These are phyloP conservation scores for Ogataea chonburiensis DNA, from an alignment of 805 yeast species.

Conservation along the genomic window DNA sequence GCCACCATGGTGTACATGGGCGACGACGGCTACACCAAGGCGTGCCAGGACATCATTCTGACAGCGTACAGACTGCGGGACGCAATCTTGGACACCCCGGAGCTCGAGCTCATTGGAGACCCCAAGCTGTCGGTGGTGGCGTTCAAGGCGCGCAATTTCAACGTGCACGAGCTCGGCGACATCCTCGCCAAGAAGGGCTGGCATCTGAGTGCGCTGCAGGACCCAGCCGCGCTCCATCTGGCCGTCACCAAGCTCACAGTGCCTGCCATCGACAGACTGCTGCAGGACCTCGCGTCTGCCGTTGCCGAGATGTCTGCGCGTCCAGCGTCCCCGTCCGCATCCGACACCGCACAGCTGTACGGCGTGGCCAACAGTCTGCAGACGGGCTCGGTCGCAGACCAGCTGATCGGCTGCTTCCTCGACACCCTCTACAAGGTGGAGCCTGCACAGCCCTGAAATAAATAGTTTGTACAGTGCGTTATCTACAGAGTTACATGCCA, in stretches of 20 bases:
- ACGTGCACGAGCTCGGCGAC: conserved; percentile 81
- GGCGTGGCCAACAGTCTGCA: conserved; percentile 93
- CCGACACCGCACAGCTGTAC: conserved; percentile 84
- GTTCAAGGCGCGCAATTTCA: conserved; percentile 60
- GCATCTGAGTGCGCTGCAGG: conserved; percentile 86
- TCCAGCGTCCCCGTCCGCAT: conserved; percentile 21
- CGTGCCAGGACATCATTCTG: conserved; percentile 63
- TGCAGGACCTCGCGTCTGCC: conserved; percentile 46
- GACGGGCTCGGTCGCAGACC: conserved; percentile 81
- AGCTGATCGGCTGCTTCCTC: conserved; percentile 73
- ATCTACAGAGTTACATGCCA: too few relatives aligned
- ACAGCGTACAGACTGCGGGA: conserved; percentile 60
- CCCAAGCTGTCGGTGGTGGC: conserved; percentile 83
- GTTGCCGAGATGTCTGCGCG: conserved; percentile 42
- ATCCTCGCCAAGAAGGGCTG: conserved; percentile 66
- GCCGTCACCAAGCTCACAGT: conserved; percentile 79
- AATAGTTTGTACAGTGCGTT: neutral
- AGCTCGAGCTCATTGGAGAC: conserved; percentile 74
- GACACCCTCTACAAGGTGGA: conserved; percentile 70
- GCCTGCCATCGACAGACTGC: conserved; percentile 57
- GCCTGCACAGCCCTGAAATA: too few relatives aligned
- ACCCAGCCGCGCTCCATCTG: conserved; percentile 87
- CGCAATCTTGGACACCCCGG: conserved; percentile 49
- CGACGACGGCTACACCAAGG: conserved; percentile 70
- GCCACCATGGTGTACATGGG: conserved; percentile 86